Conservation (phyloP, 148 eudicot genomes). For the Amaranthus cruentus region DNA sequence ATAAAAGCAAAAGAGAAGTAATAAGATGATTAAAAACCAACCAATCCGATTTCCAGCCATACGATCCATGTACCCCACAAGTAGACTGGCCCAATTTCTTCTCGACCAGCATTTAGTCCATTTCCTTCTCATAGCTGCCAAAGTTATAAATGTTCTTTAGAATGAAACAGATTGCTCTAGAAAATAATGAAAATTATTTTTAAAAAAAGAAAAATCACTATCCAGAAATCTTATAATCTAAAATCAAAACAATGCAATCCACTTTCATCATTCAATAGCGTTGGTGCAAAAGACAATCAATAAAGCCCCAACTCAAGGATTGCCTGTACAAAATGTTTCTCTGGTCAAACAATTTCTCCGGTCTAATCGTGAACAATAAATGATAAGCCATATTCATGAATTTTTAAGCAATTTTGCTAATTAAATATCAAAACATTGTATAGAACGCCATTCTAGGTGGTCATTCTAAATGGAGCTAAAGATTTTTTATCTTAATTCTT, state of each 20-base stretch:
- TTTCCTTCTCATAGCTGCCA: constrained; percentile 13
- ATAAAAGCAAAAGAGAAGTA: not conserved
- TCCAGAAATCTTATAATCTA: constrained; percentile 7
- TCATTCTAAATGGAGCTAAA: no score
- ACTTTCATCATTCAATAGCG: not conserved
- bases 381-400: no score
- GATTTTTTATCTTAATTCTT: no score
- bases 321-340: not conserved
- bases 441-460: no score
- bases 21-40: constrained; percentile 14
- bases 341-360: no score
- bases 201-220: not conserved
- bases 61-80: constrained; percentile 24
- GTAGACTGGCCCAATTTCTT: constrained; percentile 10
- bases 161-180: not conserved
- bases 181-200: not conserved
- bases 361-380: no score
- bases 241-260: not conserved
- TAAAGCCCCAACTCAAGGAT: no score
- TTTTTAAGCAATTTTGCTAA: no score
- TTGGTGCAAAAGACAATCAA: not conserved
- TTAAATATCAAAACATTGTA: no score
- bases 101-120: constrained; percentile 15
- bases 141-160: constrained; percentile 8
- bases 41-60: constrained; percentile 7